Base-by-base conservation (phyloP, 23 red algal species). In the Gracilariopsis chorda region DNA sequence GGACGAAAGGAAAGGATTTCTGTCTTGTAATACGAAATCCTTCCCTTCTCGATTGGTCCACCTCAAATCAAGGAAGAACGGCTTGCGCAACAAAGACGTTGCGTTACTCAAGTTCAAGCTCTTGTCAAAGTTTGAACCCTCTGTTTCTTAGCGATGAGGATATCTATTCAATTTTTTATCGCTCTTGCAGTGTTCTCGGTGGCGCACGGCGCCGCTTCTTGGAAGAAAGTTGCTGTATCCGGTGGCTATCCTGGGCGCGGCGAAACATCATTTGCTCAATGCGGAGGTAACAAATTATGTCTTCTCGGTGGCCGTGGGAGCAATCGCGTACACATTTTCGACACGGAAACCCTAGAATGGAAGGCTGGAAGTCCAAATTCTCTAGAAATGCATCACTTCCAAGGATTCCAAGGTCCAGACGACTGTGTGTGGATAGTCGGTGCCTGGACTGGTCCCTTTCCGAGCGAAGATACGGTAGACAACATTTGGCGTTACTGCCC, bases 331-430 rank as follows among this genome's bases (percentile, higher is more conserved):
- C 41, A 67, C 51, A 78, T 94, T 34, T 46, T 94, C 25, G 81
- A 94, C 60, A 77, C 82, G 0, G 0, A 75, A 65, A 69, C 81
- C 27, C 55, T 63, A 25, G 39, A 80, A 48, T 94, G 81, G 69
- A 46, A 46, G 43, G 14, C 25, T 14, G 81, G 64, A 36, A 23
- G 48, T 4, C 24, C 52, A 29, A 78, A 78, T 51, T 80, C 81
- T 1, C 13, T 94, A 35, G 80, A 85, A 44, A 70, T 94, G 33
- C 91, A 94, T 79, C 91, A 94, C 72, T 86, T 94, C 56, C 91
- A 94, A 85, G 80, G 45, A 6, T 55, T 85, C 25, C 69, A 74
- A 24, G 91, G 80, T 47, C 91, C 91, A 7, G 80, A 84, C 42
- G 61, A 68, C 12, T 94, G 91, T 36, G 80, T 76, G 23, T 94